These are phyloP conservation scores for Cystobasidium onofrii DNA, from an alignment of 768 basidiomycete genomes.

Conservation along the genomic window DNA sequence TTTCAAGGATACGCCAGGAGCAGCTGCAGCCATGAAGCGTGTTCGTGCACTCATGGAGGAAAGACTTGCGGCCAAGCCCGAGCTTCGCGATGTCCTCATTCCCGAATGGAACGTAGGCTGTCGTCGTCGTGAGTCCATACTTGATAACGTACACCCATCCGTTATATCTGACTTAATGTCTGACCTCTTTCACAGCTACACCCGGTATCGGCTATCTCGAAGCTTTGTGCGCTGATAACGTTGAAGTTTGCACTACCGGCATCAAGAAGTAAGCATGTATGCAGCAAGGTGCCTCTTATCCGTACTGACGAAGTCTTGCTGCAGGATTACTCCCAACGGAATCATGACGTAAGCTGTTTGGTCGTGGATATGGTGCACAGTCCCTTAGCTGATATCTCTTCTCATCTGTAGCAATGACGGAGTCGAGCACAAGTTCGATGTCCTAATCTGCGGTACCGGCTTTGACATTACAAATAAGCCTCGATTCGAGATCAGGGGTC, in stretches of 20 bases:
- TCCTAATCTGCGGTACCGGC: constrained; percentile 36
- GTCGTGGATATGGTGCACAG: no score
- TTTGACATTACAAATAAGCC: constrained; percentile 33
- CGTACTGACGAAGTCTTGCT: neutral
- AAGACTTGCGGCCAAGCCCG: neutral
- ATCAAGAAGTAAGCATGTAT: constrained; percentile 7
- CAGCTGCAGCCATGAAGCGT: neutral
- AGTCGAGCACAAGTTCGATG: constrained; percentile 27
- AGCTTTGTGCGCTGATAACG: constrained; percentile 21
- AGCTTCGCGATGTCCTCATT: constrained; percentile 18
- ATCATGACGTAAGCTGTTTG: neutral
- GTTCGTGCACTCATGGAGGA: constrained; percentile 5
- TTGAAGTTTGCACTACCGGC: neutral
- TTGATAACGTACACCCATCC: no score
- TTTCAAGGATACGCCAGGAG: constrained; percentile 1
- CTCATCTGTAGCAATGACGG: constrained; percentile 13
- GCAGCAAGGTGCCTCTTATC: no score
- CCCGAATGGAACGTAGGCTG: constrained; percentile 28
- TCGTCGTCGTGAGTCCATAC: neutral
- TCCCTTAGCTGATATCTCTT: neutral
- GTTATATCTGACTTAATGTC: no score
- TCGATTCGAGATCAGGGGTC: constrained; percentile 14
- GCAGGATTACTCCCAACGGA: constrained; percentile 21
- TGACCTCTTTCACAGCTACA: neutral
- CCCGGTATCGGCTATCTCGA: constrained; percentile 32